Evolutionary conservation across 164 flowering plant species (phyloP).

Genomic region (Kingdonia uniflora): DNA sequence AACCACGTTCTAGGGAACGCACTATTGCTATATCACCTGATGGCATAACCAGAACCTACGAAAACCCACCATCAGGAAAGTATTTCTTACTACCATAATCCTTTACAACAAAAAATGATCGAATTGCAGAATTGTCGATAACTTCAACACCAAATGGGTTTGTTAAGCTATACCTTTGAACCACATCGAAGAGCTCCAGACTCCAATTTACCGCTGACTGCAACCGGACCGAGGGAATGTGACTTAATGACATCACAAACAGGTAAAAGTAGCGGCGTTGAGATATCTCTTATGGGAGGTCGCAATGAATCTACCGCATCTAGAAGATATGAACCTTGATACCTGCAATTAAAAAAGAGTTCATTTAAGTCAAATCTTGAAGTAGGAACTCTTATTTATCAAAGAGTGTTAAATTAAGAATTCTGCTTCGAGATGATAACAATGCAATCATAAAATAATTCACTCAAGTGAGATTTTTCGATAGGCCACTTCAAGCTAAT

Average conservation of each 20-base stretch:
- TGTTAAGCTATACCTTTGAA: conserved; percentile 38
- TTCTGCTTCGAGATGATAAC: too few relatives aligned
- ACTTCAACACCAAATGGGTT: background rate
- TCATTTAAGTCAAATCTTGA: too few relatives aligned
- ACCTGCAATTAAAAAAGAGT: conserved; percentile 49
- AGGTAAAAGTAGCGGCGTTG: conserved; percentile 85
- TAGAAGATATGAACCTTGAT: conserved; percentile 56
- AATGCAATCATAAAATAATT: too few relatives aligned
- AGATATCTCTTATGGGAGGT: conserved; percentile 66
- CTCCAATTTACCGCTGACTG: conserved; percentile 85
- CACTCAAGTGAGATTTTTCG: too few relatives aligned
- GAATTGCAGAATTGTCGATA: too few relatives aligned
- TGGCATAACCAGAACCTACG: conserved; percentile 85
- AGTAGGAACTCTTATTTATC: too few relatives aligned
- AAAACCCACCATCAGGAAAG: background rate
- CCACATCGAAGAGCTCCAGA: conserved; percentile 86
- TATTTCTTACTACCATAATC: too few relatives aligned
- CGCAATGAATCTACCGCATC: conserved; percentile 76
- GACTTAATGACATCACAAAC: conserved; percentile 78
- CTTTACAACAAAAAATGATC: too few relatives aligned
- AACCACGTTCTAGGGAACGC: conserved; percentile 62
- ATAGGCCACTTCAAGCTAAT: too few relatives aligned
- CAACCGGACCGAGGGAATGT: conserved; percentile 48
- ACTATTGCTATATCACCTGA: too few relatives aligned
- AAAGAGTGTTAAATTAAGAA: too few relatives aligned